Base-by-base conservation (phyloP, 1,284 basidiomycete species). In the Puccinia novopanici region DNA sequence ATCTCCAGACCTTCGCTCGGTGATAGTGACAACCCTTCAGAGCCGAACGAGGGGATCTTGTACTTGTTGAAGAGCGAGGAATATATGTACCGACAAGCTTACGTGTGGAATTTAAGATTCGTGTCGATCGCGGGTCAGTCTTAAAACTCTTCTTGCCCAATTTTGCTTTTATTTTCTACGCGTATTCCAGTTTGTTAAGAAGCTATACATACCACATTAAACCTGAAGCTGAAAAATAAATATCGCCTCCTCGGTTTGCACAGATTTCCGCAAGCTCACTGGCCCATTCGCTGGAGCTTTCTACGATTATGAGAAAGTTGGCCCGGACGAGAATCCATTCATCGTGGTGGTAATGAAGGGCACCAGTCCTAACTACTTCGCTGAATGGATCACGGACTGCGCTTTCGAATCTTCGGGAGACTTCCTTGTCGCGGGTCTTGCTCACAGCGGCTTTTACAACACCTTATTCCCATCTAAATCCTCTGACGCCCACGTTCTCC, bases 261-360 rank as follows among this genome's bases (percentile, higher is more conserved):
- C 30, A 76, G 75, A 76, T 76, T 76, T 65, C 34, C 61, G 75
- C 24, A 52, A 10, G 45, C 61, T 68, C 27, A 54, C 30, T 48
- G 75, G 75, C 15, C 75, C 75, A 34, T 78, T 78, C 45, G 50
- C 65, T 57, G 76, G 76, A 50, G 76, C 55, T 24, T 78, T 78
- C 52, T 78, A 78, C 37, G 50, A 57, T 37, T 55, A 30, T 50
- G 65, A 70, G 34, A 67, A 76, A 3, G 34, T 55, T 45, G 50
- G 37, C 1, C 19, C 48, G 1, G 65, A 78, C n/a, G 65, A 78
- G 37, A 78, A 78, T 34, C 76, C 76, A 24, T 78, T 78, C 50
- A 61, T 61, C n/a, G 76, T 78, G 22, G 30, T 78, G 12, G 65
- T 70, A 1, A n/a, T 78, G 50, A 78, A 78, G 55, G 76, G 76